Evolutionary conservation across 192 early-diverging fungal species (phyloP).

Genomic region (Thamnidium elegans): DNA sequence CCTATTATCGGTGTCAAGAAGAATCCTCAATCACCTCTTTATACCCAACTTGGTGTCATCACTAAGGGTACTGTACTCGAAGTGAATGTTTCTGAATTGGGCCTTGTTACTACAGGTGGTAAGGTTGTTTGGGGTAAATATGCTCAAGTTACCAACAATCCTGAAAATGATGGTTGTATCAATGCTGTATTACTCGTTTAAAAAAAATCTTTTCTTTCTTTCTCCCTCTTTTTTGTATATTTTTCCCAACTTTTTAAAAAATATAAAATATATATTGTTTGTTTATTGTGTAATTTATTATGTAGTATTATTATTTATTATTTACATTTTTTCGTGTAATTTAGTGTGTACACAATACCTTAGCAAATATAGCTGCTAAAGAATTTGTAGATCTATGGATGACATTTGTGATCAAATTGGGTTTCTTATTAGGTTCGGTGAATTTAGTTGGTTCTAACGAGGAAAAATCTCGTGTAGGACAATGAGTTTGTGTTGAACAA

Average conservation of each 20-base stretch:
- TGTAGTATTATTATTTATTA: too few species aligned
- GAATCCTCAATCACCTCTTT: slow-evolving; percentile 94
- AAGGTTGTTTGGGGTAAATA: slow-evolving; percentile 99
- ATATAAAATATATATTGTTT: too few species aligned
- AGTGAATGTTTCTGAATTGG: slow-evolving; percentile 83
- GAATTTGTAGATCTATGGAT: too few species aligned
- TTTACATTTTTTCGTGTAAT: too few species aligned
- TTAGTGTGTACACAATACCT: too few species aligned
- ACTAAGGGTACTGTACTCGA: slow-evolving; percentile 99
- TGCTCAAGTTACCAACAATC: slow-evolving; percentile 96
- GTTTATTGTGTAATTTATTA: too few species aligned
- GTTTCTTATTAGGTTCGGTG: too few species aligned
- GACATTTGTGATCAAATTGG: too few species aligned
- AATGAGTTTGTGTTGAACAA: too few species aligned
- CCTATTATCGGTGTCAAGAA: slow-evolving; percentile 98
- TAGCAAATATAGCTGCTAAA: too few species aligned
- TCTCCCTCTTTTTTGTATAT: neutral
- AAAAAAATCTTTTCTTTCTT: neutral
- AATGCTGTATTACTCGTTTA: slow-evolving; percentile 22
- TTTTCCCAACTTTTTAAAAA: neutral
- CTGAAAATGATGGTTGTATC: slow-evolving; percentile 36
- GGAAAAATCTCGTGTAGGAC: too few species aligned
- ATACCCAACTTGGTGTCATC: slow-evolving; percentile 95
- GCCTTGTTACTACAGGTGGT: slow-evolving; percentile 92
- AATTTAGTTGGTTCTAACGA: too few species aligned